Percentiles rank a stretch among this genome's conserved stretches.
Evolutionary conservation across 2,329 filamentous ascomycete species (phyloP).

Genomic region (Fusarium sacchari): DNA sequence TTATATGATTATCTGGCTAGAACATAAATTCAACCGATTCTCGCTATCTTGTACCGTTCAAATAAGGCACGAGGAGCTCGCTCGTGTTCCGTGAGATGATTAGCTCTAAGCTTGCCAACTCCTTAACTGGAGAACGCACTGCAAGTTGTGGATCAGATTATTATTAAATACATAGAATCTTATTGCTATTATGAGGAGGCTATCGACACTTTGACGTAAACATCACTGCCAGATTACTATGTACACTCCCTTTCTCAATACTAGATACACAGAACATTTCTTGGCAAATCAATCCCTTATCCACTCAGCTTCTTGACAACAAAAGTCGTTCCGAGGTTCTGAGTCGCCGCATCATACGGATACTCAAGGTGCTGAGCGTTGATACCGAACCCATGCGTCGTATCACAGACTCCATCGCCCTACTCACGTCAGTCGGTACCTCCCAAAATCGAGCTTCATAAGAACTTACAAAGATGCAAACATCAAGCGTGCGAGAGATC

Average conservation of each 20-base stretch:
- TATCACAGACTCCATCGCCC: constrained; percentile 19
- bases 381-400: constrained; percentile 2
- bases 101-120: no score
- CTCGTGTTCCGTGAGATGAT: no score
- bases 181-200: rapidly evolving
- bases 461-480: constrained; percentile 16
- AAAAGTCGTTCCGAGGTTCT: constrained; percentile 7
- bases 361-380: constrained; percentile 12
- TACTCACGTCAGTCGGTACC: no score
- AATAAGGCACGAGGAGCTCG: no score
- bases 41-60: no score
- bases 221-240: rapidly evolving
- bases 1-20: rapidly evolving
- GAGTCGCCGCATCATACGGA: background rate
- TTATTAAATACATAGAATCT: no score
- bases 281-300: rapidly evolving
- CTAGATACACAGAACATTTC: background rate
- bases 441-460: no score
- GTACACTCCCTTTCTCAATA: background rate
- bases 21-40: rapidly evolving
- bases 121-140: no score
- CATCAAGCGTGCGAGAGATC: constrained; percentile 7
- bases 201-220: background rate
- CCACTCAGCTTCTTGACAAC: constrained; percentile 12
- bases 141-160: no score